These are phyloP conservation scores for Sordariomycetes sp. DNA, from an alignment of 2,329 filamentous ascomycete species.

Conservation along the genomic window DNA sequence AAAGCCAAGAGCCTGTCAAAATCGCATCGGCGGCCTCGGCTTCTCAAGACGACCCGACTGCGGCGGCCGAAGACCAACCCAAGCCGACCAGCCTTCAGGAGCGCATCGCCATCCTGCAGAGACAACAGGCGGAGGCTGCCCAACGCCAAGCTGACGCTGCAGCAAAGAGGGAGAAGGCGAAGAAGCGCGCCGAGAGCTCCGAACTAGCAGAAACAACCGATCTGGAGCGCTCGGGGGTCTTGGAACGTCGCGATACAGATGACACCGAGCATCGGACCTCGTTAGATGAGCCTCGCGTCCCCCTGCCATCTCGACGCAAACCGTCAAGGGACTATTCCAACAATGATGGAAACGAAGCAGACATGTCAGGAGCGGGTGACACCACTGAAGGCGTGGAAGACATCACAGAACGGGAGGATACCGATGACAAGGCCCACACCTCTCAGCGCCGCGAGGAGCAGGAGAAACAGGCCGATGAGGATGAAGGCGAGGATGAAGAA, in stretches of 20 bases:
- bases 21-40: conserved; percentile 43
- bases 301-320: conserved; percentile 30
- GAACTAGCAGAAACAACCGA: conserved; percentile 14
- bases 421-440: conserved; percentile 41
- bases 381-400: conserved; percentile 49
- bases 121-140: conserved; percentile 84
- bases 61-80: conserved; percentile 59
- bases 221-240: conserved; percentile 9
- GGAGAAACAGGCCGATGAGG: conserved; percentile 33
- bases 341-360: conserved; percentile 50
- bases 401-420: conserved; percentile 59
- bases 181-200: conserved; percentile 46
- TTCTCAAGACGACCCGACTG: conserved; percentile 37
- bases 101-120: conserved; percentile 84
- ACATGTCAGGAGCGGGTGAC: conserved; percentile 51
- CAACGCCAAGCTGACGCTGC: conserved; percentile 65
- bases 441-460: conserved; percentile 8
- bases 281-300: conserved; percentile 28
- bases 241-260: conserved; percentile 33
- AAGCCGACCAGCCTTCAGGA: conserved; percentile 93
- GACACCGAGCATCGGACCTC: conserved; percentile 35
- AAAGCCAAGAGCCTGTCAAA: conserved; percentile 51
- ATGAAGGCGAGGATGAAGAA: conserved; percentile 56
- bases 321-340: conserved; percentile 31
- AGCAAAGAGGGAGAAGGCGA: conserved; percentile 79